Evolutionary conservation across 495 filamentous ascomycete genomes (phyloP).

Genomic region (Trypethelium eluteriae): DNA sequence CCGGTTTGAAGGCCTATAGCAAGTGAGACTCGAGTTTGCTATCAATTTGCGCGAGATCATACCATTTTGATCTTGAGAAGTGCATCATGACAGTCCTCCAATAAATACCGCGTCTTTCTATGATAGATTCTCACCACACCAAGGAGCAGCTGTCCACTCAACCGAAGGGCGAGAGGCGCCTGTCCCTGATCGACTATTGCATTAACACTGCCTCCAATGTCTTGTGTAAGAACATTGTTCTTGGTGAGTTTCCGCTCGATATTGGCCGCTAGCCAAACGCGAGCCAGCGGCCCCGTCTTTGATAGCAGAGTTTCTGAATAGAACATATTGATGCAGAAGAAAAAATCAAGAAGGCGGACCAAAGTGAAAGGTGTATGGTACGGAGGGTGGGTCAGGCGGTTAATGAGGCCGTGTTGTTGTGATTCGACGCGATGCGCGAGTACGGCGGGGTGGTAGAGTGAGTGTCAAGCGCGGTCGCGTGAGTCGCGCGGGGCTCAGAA

Average conservation of each 20-base stretch:
- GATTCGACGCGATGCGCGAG: constrained; percentile 13
- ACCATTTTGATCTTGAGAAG: constrained; percentile 98
- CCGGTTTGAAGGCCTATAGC: constrained; percentile 46
- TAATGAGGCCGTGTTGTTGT: constrained; percentile 3
- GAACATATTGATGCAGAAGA: constrained; percentile 59
- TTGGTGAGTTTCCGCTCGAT: constrained; percentile 96
- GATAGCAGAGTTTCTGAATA: constrained; percentile 94
- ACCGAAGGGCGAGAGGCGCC: constrained; percentile 86
- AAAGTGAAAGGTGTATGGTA: neutral
- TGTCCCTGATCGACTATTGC: constrained; percentile 91
- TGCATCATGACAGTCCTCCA: constrained; percentile 96
- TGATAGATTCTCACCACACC: constrained; percentile 97
- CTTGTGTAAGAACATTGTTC: constrained; percentile 82
- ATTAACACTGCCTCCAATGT: constrained; percentile 85
- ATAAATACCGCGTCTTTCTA: constrained; percentile 86
- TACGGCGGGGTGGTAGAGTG: neutral
- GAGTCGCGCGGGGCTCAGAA: neutral
- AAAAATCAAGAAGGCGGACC: neutral
- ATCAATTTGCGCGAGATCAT: constrained; percentile 26
- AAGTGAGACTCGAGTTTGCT: constrained; percentile 14
- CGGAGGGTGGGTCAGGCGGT: neutral
- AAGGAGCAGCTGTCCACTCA: constrained; percentile 87
- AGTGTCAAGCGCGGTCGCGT: neutral
- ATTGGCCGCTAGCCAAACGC: constrained; percentile 97
- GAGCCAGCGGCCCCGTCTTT: constrained; percentile 92